Evolutionary conservation across 106 monocot genomes (phyloP).

Genomic region (Phalaenopsis equestris): DNA sequence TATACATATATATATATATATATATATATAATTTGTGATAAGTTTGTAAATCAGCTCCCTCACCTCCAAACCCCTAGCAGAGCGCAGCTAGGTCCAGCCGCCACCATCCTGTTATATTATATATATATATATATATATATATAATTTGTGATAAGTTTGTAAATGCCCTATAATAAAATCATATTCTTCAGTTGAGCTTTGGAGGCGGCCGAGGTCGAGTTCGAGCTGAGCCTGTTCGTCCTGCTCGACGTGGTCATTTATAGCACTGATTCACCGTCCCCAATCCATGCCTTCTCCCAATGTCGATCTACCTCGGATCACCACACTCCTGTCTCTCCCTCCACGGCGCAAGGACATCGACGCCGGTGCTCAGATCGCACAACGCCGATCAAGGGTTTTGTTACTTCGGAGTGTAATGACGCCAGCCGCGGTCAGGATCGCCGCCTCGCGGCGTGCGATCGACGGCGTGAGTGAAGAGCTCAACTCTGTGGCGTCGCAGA

Average conservation of each 20-base stretch:
- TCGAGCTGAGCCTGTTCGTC: neutral
- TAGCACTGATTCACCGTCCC: neutral
- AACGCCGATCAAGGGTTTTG: neutral
- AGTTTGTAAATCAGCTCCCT: too few species aligned
- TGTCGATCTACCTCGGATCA: slow-evolving; percentile 9
- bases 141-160: too few species aligned
- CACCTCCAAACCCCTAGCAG: too few species aligned
- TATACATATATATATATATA: too few species aligned
- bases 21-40: too few species aligned
- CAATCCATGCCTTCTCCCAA: neutral
- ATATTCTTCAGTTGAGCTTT: too few species aligned
- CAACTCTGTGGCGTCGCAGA: slow-evolving; percentile 51
- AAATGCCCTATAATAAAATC: too few species aligned
- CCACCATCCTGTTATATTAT: too few species aligned
- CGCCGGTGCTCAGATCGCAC: neutral
- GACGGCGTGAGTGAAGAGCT: slow-evolving; percentile 67
- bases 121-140: too few species aligned
- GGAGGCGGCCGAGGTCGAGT: too few species aligned
- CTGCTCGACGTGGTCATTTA: neutral
- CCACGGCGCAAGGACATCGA: neutral
- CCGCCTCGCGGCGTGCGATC: slow-evolving; percentile 24
- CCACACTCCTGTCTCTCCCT: neutral
- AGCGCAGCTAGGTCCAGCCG: too few species aligned
- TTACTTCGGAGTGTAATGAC: neutral
- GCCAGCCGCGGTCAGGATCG: slow-evolving; percentile 4